Evolutionary conservation across 495 filamentous ascomycete genomes (phyloP), one percentile per base, ranked within the genome.

Genomic region (Lepidopterella palustris): DNA sequence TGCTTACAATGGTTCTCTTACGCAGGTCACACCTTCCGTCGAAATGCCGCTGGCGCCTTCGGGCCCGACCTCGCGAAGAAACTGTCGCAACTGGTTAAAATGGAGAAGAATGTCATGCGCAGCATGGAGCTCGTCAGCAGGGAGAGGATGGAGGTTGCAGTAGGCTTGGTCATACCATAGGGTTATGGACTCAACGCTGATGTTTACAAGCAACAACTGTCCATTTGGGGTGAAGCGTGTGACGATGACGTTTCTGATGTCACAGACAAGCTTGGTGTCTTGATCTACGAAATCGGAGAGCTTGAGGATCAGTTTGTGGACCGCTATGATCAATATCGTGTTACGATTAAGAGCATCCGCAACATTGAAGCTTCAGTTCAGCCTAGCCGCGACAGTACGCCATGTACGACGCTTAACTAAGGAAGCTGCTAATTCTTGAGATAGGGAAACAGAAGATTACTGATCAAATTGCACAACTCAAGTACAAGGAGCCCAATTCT

Each of bases 91-190:
- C 83, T 98, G 32, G 93, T 98, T 60, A 97, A 98, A 80, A 97
- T 98, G 95, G 93, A 98, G 78, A 98, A 98, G 87, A 97, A 98
- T 70, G 87, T 95, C 49, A 98, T 98, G 93, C 88, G 93, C 69
- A 96, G 91, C 72, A 85, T 98, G 82, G 93, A 97, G 73, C 79
- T 92, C 53, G 93, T 97, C 40, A 88, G 90, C 29, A 84, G 90
- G 64, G 93, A 97, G 80, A 82, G 95, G 62, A 97, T 97, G 89
- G 95, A 97, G 66, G 93, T 96, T 64, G 95, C 93, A 67, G 90
- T 95, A 86, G 68, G 88, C 48, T 35, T 45, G 28, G 23, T 45
- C n/a, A 23, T 24, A 39, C 73, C 58, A 18, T 11, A 23, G 21
- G 21, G 20, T 9, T 23, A 40, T 20, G 29, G 24, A 11, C 23